These are phyloP conservation scores for Colletotrichum magnum DNA, from an alignment of 2,329 filamentous ascomycete genomes.

Conservation along the genomic window DNA sequence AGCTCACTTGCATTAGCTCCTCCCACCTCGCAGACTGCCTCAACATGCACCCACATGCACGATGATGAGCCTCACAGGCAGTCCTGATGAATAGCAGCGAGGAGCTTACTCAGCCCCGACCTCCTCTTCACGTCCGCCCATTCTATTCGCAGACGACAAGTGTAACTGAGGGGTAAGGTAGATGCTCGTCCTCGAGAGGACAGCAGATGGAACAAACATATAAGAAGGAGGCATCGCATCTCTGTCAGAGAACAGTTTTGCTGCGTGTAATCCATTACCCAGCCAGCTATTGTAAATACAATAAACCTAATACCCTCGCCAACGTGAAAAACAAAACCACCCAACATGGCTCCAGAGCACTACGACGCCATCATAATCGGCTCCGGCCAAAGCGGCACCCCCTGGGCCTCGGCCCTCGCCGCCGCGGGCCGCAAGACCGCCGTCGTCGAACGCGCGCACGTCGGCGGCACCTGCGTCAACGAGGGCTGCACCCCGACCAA, in stretches of 20 bases:
- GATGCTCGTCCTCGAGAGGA: no score
- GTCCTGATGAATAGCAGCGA: neutral
- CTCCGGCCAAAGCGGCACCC: constrained; percentile 67
- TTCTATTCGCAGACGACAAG: neutral
- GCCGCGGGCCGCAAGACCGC: constrained; percentile 59
- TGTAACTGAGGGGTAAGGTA: neutral
- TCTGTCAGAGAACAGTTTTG: no score
- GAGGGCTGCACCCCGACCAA: constrained; percentile 71
- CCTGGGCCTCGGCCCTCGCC: constrained; percentile 62
- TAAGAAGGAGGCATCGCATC: neutral
- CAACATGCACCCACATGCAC: neutral
- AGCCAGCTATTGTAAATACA: no score
- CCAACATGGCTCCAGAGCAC: constrained; percentile 24
- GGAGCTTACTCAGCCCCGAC: neutral
- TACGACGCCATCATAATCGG: constrained; percentile 64
- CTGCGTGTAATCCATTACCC: no score
- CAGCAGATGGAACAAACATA: neutral
- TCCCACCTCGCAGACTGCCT: neutral
- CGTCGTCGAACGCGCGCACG: constrained; percentile 61
- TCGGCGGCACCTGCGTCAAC: constrained; percentile 69
- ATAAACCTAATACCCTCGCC: no score
- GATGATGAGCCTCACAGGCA: neutral
- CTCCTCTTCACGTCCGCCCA: neutral
- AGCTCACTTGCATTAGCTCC: neutral
- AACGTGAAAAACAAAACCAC: no score